Conservation (phyloP, 257 asterid species). For the Solanum virginianum region DNA sequence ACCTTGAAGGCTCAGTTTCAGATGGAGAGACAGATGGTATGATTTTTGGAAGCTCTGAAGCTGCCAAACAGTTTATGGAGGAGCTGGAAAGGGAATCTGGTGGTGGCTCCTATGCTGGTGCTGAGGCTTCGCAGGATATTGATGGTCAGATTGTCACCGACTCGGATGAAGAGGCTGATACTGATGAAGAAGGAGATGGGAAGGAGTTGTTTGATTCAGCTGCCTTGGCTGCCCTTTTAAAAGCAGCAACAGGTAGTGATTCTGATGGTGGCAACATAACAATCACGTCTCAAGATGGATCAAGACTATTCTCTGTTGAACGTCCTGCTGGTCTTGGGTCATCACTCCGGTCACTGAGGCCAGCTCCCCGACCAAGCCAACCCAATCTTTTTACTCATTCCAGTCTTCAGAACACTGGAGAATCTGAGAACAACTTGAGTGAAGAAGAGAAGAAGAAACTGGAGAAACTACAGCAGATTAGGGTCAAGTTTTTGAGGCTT, state of each 20-base stretch:
- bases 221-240: conserved; percentile 87
- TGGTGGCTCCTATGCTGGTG: conserved; percentile 30
- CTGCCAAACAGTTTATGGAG: conserved; percentile 79
- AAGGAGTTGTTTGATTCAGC: conserved; percentile 78
- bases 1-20: conserved; percentile 35
- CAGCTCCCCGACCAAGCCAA: conserved; percentile 41
- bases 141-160: conserved; percentile 95
- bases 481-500: conserved; percentile 87
- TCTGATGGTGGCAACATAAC: conserved; percentile 61
- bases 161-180: conserved; percentile 83
- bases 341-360: conserved; percentile 67
- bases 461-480: conserved; percentile 63
- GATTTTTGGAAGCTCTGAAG: conserved; percentile 80
- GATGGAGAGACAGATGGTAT: conserved; percentile 66
- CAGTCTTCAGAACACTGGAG: conserved; percentile 30
- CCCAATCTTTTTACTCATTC: conserved; percentile 42
- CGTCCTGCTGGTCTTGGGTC: conserved; percentile 95
- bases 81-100: conserved; percentile 73
- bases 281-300: conserved; percentile 80
- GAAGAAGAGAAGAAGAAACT: conserved; percentile 86
- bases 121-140: conserved; percentile 34
- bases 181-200: conserved; percentile 88
- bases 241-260: conserved; percentile 88
- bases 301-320: conserved; percentile 87
- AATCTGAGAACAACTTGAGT: conserved; percentile 49